Base-by-base conservation (phyloP, 139 green algal species). In the Chlamydomonas sphaeroides region DNA sequence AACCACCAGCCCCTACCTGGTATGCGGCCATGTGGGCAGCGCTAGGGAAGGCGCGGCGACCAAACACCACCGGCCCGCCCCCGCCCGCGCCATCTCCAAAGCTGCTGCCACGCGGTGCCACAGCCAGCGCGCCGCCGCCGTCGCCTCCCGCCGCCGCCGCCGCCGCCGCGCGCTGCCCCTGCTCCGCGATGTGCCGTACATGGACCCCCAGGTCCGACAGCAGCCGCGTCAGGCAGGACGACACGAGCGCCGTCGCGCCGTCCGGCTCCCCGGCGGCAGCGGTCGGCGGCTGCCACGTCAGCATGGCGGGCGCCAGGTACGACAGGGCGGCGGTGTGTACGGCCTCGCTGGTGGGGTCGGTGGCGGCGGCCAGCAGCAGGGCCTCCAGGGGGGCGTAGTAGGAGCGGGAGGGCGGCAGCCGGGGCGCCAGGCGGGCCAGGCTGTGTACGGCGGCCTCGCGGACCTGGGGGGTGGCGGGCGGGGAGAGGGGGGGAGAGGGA, bases 321-420 rank as follows among this genome's bases (percentile, higher is more conserved):
- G 45, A 35, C 39, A 82, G 28, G 11, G 68, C 84, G 28, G 77
- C 84, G 17, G 39, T 23, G 33, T 53, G 21, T n/a, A 88, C 78
- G 25, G 68, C 21, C 69, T 88, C 84, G 5, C n/a, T n/a, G n/a
- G 63, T 51, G 20, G 38, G 32, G 53, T 87, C 82, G 20, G 56
- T 61, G n/a, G 62, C 83, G 26, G 77, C 57, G 5, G 68, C 38
- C 63, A 87, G 56, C 45, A 87, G 59, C 57, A 87, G 41, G 33
- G 53, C 75, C 66, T 84, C 70, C 72, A 87, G 59, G 36, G 75
- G 63, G 53, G 66, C 15, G 63, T 83, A 88, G 68, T 88, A 88
- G 28, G 77, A 67, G 38, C 68, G 61, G 26, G 78, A 71, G 70
- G 79, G 83, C 59, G 84, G 56, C 45, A 88, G 78, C 14, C 69